Conservation (phyloP, 1,284 basidiomycete species). For the Peniophora sp. region DNA sequence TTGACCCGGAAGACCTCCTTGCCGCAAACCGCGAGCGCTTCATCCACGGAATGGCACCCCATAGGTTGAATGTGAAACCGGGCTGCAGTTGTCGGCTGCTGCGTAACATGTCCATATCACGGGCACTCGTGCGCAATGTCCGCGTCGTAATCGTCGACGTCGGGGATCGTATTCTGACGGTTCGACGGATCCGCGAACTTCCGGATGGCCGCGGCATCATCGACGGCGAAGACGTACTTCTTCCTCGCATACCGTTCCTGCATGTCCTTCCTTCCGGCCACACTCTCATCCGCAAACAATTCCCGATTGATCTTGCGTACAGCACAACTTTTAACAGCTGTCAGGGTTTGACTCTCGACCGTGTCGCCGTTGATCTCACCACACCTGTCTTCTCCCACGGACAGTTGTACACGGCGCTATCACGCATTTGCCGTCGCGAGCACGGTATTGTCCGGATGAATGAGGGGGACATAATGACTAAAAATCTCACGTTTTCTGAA, state of each 20-base stretch:
- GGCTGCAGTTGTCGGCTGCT: slow-evolving; percentile 21
- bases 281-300: slow-evolving; percentile 27
- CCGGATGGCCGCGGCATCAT: slow-evolving; percentile 12
- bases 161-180: slow-evolving; percentile 21
- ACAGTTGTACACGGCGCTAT: too few species aligned
- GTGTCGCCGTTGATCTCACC: slow-evolving; percentile 28
- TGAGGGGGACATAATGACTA: too few species aligned
- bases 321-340: slow-evolving; percentile 36
- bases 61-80: slow-evolving; percentile 22
- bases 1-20: too few species aligned
- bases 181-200: slow-evolving; percentile 18
- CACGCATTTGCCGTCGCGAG: too few species aligned
- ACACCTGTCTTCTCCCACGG: too few species aligned
- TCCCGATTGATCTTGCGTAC: slow-evolving; percentile 33
- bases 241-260: slow-evolving; percentile 28
- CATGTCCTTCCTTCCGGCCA: slow-evolving; percentile 20
- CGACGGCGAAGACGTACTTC: slow-evolving; percentile 21
- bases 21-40: too few species aligned
- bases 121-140: slow-evolving; percentile 32
- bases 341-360: slow-evolving; percentile 32
- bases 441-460: too few species aligned
- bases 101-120: slow-evolving; percentile 29
- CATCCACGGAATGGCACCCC: too few species aligned
- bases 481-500: too few species aligned
- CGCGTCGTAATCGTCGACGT: slow-evolving; percentile 23